A percentile compares a stretch with the other conserved stretches of the same genome.
phyloP scores from a whole-genome alignment of 2,329 filamentous ascomycete genomes.

The Sporothrix pseudoabietina region DNA sequence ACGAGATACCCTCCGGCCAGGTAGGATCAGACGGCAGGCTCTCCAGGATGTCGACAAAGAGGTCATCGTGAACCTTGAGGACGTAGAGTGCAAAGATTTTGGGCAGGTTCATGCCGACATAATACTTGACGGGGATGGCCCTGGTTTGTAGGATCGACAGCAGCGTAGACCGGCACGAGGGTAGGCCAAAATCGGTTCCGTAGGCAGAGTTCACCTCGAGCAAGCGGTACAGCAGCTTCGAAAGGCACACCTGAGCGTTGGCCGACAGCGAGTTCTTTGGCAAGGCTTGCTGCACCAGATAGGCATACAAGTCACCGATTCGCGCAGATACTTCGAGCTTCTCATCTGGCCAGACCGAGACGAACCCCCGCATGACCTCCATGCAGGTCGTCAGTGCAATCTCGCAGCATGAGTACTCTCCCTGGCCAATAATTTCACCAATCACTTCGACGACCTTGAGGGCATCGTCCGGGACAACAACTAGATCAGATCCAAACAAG shows the following conservation, averaged over 20 bases:
- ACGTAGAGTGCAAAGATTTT: constrained; percentile 78
- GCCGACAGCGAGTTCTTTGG: constrained; percentile 70
- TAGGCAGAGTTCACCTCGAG: constrained; percentile 69
- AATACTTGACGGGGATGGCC: constrained; percentile 72
- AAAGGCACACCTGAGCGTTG: constrained; percentile 66
- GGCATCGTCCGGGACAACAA: constrained; percentile 52
- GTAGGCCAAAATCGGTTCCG: constrained; percentile 59
- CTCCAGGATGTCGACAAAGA: constrained; percentile 81
- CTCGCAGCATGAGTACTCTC: constrained; percentile 73
- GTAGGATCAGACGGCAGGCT: constrained; percentile 73
- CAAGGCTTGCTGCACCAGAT: constrained; percentile 70
- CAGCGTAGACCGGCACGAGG: constrained; percentile 68
- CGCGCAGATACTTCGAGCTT: constrained; percentile 63
- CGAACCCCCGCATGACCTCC: constrained; percentile 66
- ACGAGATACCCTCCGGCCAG: constrained; percentile 78
- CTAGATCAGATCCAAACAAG: constrained; percentile 56
- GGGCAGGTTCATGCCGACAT: constrained; percentile 69
- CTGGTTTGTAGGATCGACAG: constrained; percentile 70
- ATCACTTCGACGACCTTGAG: constrained; percentile 53
- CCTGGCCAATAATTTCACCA: constrained; percentile 55
- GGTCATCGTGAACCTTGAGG: constrained; percentile 77
- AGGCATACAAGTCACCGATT: constrained; percentile 76
- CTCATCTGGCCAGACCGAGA: constrained; percentile 63
- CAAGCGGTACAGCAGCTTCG: constrained; percentile 69
- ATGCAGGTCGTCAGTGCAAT: constrained; percentile 68